phyloP scores from a whole-genome alignment of 371 early-diverging fungal genomes.

The Mucor plumbeus region DNA sequence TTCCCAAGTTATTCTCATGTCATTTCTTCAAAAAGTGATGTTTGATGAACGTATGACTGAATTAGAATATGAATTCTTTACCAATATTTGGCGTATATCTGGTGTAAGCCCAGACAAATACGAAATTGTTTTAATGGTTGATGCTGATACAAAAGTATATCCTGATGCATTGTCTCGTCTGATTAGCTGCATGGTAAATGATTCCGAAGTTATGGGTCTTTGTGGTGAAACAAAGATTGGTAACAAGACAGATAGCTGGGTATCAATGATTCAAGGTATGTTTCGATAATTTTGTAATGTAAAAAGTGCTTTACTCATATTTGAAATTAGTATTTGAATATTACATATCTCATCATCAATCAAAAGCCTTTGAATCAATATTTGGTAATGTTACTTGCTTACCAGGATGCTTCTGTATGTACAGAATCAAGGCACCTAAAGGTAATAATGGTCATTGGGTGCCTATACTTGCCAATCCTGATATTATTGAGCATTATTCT shows the following conservation, averaged over 20 bases:
- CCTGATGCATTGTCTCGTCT: conserved; percentile 79
- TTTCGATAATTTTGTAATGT: not conserved
- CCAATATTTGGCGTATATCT: conserved; percentile 79
- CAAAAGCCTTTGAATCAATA: conserved; percentile 94
- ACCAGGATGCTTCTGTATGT: conserved; percentile 97
- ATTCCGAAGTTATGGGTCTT: conserved; percentile 78
- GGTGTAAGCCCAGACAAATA: conserved; percentile 86
- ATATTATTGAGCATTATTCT: conserved; percentile 90
- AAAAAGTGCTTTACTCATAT: conserved; percentile 47
- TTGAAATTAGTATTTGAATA: conserved; percentile 61
- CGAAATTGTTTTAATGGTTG: conserved; percentile 94
- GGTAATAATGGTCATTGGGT: conserved; percentile 67
- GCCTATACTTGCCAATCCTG: conserved; percentile 85
- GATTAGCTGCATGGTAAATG: conserved; percentile 76
- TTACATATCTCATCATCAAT: conserved; percentile 90
- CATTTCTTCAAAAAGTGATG: conserved; percentile 91
- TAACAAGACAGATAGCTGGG: conserved; percentile 84
- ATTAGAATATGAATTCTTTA: conserved; percentile 94
- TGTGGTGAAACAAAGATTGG: conserved; percentile 91
- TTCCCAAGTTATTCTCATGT: conserved; percentile 97
- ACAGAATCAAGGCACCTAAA: conserved; percentile 88
- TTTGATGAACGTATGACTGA: conserved; percentile 96
- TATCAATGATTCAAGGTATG: conserved; percentile 86
- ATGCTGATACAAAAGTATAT: conserved; percentile 93
- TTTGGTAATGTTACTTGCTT: conserved; percentile 98